Percentiles rank a stretch among this genome's conserved stretches.
These are phyloP conservation scores for Leishmania guyanensis DNA, from an alignment of 208 protist genomes.

Conservation along the genomic window DNA sequence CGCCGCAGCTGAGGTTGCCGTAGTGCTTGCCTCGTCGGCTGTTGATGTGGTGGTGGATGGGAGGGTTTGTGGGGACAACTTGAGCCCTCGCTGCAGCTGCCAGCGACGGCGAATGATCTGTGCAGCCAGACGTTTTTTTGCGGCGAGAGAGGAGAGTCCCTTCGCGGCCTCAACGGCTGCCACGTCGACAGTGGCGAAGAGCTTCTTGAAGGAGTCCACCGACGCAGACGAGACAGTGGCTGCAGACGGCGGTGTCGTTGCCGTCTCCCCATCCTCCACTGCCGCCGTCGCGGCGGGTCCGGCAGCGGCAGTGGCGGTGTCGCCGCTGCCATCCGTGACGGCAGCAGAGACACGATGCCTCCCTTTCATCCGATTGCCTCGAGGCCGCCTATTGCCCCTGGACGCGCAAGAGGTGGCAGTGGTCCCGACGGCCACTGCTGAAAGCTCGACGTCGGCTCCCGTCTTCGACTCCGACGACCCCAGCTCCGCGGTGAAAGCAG, in stretches of 20 bases:
- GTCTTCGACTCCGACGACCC: background rate
- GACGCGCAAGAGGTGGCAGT: background rate
- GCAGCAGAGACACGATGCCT: background rate
- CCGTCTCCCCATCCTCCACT: background rate
- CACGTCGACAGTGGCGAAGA: background rate
- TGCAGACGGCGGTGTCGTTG: background rate
- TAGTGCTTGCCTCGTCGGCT: background rate
- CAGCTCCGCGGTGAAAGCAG: background rate
- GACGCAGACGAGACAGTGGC: too few relatives aligned
- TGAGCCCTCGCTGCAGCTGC: conserved; percentile 27
- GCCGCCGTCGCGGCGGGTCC: background rate
- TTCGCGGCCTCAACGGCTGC: background rate
- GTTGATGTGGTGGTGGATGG: background rate
- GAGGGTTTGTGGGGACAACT: background rate
- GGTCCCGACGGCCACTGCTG: background rate
- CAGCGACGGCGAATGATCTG: conserved; percentile 29
- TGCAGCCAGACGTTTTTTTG: conserved; percentile 21
- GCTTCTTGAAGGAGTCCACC: background rate
- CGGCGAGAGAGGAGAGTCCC: conserved; percentile 3
- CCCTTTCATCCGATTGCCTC: background rate
- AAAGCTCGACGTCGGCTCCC: background rate
- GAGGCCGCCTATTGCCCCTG: background rate
- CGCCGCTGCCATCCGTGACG: background rate
- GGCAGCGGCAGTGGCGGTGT: background rate
- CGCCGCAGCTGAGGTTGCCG: background rate